Evolutionary conservation across 768 basidiomycete species (phyloP), one percentile per base, ranked within the genome.

Genomic region (Pleurotus cornucopiae): DNA sequence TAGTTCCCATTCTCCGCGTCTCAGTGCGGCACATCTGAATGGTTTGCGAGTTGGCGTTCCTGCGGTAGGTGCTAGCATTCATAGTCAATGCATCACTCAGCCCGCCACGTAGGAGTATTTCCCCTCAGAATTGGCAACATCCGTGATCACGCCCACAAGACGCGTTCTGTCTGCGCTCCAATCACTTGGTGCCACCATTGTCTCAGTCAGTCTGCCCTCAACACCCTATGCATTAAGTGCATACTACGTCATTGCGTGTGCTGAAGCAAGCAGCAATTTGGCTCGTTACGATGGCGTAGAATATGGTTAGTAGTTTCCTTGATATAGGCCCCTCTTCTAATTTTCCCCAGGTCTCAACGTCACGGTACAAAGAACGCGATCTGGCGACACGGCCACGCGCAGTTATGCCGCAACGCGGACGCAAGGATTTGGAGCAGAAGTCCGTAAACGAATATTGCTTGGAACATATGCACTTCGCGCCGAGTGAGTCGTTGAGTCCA

Each of bases 241-340:
- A 11, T 98, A 98, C 74, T 98, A 98, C 64, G 91, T 97, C n/a
- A 79, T 98, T 13, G 90, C 96, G 1, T 90, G 86, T 58, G 94
- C 96, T 0, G 96, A 98, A 66, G 95, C 95, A 0, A 89, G 90
- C 58, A 94, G 92, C 56, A 97, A 95, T 64, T 73, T 98, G 56
- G 92, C 91, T 3, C 76, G 94, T 40, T 98, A 88, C 64, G 93
- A 95, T 47, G 95, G 95, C 0, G 80, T 94, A 1, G 81, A 88
- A 62, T 97, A 86, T 64, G 96, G 94, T 84, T 49, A 34, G 71
- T 46, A 2, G 5, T 2, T 46, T 14, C 3, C 52, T 34, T 34
- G 40, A 43, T 56, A 14, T 34, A 38, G 2, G 12, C 30, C 21
- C 37, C 34, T 51, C 4, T 44, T 13, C 25, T 16, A 5, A 56